A percentile compares a stretch with the other conserved stretches of the same genome.
Conservation (phyloP, 2,329 filamentous ascomycete species). For the Sporothrix protearum region DNA sequence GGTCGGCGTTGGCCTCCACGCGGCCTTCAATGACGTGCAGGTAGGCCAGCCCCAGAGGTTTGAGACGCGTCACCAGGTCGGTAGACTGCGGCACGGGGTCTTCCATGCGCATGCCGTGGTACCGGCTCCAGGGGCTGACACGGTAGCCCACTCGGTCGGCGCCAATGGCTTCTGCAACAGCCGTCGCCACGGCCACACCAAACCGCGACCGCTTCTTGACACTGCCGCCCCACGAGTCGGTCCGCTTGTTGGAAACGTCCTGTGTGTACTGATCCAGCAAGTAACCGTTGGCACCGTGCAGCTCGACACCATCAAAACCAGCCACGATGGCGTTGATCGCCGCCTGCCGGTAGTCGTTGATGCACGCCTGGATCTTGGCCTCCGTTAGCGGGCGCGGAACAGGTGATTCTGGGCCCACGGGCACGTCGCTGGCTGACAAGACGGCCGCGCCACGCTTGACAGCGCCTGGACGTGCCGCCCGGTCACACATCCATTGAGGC, state of each 20-base stretch:
- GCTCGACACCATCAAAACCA: conserved; percentile 66
- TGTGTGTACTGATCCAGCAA: conserved; percentile 63
- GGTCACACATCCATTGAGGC: conserved; percentile 23
- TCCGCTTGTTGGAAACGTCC: conserved; percentile 51
- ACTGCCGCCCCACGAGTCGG: conserved; percentile 52
- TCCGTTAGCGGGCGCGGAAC: conserved; percentile 54
- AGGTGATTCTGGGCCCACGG: not conserved
- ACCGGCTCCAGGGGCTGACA: conserved; percentile 52
- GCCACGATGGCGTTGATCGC: conserved; percentile 55
- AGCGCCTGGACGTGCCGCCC: conserved; percentile 13
- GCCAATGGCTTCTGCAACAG: conserved; percentile 50
- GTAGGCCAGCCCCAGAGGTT: conserved; percentile 51
- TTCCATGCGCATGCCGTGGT: conserved; percentile 56
- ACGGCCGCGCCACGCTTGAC: conserved; percentile 2
- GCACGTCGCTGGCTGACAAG: conserved; percentile 11
- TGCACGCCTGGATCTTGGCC: conserved; percentile 61
- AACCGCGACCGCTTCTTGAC: conserved; percentile 54
- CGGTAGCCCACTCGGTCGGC: conserved; percentile 49
- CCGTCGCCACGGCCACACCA: conserved; percentile 49
- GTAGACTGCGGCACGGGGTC: conserved; percentile 57
- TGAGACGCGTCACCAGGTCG: conserved; percentile 40
- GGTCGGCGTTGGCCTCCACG: conserved; percentile 14
- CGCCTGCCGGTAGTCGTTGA: conserved; percentile 55
- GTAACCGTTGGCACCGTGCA: conserved; percentile 79
- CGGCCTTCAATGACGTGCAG: conserved; percentile 52